Evolutionary conservation across 257 asterid genomes (phyloP).

Genomic region (Petunia secreta): DNA sequence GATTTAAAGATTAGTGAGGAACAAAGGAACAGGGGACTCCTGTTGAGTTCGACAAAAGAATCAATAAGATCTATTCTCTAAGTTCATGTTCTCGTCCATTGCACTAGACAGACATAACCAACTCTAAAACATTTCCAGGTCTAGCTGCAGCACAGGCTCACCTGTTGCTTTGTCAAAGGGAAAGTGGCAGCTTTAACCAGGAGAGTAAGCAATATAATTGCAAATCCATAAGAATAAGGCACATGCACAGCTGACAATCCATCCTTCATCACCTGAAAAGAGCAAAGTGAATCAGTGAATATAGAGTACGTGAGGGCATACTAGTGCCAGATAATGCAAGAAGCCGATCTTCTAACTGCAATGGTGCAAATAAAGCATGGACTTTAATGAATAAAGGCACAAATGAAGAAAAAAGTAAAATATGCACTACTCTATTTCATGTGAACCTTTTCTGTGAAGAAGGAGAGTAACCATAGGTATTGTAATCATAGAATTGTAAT

Average conservation of each 20-base stretch:
- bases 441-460: too few species aligned
- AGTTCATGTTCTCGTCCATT: background rate
- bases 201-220: slow-evolving; percentile 89
- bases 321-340: background rate
- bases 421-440: background rate
- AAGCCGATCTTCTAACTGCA: background rate
- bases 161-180: slow-evolving; percentile 99
- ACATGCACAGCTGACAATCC: slow-evolving; percentile 88
- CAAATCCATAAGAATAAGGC: slow-evolving; percentile 96
- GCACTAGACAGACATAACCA: slow-evolving; percentile 22
- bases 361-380: background rate
- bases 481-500: too few species aligned
- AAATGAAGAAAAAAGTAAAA: background rate
- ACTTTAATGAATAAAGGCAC: background rate
- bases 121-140: slow-evolving; percentile 18
- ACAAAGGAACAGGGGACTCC: slow-evolving; percentile 12
- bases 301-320: background rate
- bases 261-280: slow-evolving; percentile 81
- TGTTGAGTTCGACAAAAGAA: slow-evolving; percentile 18
- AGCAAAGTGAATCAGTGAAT: slow-evolving; percentile 32
- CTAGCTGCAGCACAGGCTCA: slow-evolving; percentile 41
- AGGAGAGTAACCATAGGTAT: too few species aligned
- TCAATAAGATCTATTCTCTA: background rate
- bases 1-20: slow-evolving; percentile 11
- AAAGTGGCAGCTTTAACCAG: slow-evolving; percentile 87